phyloP scores from a whole-genome alignment of 2,329 filamentous ascomycete genomes.

The Calonectria honghensis region DNA sequence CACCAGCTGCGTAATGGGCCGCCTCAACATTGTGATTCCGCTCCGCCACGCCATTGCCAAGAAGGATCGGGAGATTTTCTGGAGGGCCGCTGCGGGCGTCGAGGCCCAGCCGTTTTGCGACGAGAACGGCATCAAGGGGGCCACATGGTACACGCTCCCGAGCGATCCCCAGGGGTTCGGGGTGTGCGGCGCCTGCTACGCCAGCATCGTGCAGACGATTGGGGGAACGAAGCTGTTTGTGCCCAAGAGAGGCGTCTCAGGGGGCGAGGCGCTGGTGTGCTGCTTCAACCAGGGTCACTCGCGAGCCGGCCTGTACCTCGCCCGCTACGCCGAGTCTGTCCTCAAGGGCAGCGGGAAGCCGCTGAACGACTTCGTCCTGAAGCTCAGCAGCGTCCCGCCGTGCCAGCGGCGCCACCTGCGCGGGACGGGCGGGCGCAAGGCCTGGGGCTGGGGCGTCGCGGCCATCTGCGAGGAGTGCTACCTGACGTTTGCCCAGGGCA shows the following conservation, averaged over 20 bases:
- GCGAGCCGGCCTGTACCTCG: slow-evolving; percentile 52
- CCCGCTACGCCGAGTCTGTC: slow-evolving; percentile 53
- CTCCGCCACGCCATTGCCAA: slow-evolving; percentile 55
- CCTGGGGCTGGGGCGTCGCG: slow-evolving; percentile 62
- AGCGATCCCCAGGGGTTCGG: slow-evolving; percentile 58
- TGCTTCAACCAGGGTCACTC: slow-evolving; percentile 59
- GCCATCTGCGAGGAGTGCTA: slow-evolving; percentile 63
- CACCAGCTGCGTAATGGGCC: slow-evolving; percentile 56
- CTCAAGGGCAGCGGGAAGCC: slow-evolving; percentile 52
- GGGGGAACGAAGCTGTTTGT: slow-evolving; percentile 57
- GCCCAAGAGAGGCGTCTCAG: slow-evolving; percentile 43
- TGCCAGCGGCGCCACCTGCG: slow-evolving; percentile 49
- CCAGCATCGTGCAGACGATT: slow-evolving; percentile 57
- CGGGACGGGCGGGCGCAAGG: slow-evolving; percentile 46
- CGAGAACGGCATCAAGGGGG: slow-evolving; percentile 55
- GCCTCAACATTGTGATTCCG: slow-evolving; percentile 57
- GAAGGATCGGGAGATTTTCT: slow-evolving; percentile 59
- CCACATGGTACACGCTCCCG: slow-evolving; percentile 59
- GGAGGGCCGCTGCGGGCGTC: slow-evolving; percentile 56
- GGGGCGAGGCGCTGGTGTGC: slow-evolving; percentile 54
- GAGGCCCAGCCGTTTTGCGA: slow-evolving; percentile 57
- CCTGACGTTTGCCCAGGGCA: slow-evolving; percentile 56
- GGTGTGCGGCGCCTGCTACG: slow-evolving; percentile 62
- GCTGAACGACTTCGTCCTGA: slow-evolving; percentile 55
- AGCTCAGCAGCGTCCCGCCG: slow-evolving; percentile 56